Conservation (phyloP, 2,329 filamentous ascomycete species). For the Sporothrix inflata region DNA sequence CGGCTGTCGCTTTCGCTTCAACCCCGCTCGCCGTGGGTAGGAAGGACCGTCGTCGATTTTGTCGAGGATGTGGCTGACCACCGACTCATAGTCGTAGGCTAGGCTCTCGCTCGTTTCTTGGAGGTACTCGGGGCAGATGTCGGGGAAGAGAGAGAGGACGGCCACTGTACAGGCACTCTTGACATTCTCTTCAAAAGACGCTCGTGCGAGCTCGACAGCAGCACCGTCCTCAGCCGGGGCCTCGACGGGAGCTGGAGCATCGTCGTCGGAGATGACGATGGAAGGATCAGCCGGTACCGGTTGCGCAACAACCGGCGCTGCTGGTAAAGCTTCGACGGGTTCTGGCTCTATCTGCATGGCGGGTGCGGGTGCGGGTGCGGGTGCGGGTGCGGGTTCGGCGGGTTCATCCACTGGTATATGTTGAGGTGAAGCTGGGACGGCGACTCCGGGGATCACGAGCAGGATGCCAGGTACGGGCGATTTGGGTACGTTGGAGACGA, state of each 20-base stretch:
- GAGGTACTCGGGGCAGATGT: conserved; percentile 50
- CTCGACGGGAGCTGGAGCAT: neutral
- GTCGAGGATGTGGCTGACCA: conserved; percentile 48
- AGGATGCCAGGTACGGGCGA: neutral
- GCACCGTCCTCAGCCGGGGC: neutral
- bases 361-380: neutral
- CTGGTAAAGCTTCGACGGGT: neutral
- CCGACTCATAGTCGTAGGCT: conserved; percentile 38
- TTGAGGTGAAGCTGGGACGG: neutral
- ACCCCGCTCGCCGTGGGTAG: conserved; percentile 43
- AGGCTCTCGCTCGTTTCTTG: conserved; percentile 37
- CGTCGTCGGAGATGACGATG: neutral
- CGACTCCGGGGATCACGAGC: neutral
- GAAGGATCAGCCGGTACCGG: neutral
- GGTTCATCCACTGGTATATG: neutral
- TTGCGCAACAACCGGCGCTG: neutral
- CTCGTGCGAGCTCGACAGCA: neutral
- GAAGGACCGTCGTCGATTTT: conserved; percentile 43
- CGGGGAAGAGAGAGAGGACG: conserved; percentile 48
- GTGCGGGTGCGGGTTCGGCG: neutral
- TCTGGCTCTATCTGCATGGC: neutral
- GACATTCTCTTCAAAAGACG: conserved; percentile 12
- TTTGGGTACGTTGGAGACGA: neutral
- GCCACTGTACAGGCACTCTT: conserved; percentile 38
- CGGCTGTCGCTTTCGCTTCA: conserved; percentile 49